A percentile compares a stretch with the other conserved stretches of the same genome.
These are phyloP conservation scores for Aeminium ludgeri DNA, from an alignment of 495 filamentous ascomycete genomes.

Conservation along the genomic window DNA sequence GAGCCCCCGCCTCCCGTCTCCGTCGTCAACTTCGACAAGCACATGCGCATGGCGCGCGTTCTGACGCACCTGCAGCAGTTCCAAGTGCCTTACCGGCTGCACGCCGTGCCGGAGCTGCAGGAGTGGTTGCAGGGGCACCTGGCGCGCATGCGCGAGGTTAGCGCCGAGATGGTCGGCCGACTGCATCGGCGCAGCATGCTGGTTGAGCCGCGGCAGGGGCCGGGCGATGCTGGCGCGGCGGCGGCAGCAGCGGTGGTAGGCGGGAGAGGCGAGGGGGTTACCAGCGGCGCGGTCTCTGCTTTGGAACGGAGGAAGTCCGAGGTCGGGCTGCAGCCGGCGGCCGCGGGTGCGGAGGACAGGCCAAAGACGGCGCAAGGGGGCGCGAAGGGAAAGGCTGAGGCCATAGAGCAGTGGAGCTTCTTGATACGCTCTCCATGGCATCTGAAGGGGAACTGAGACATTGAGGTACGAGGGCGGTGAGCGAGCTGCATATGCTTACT, in stretches of 20 bases:
- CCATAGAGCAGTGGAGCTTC: background rate
- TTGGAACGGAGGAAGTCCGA: no score
- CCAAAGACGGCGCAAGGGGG: constrained; percentile 11
- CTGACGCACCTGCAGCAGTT: constrained; percentile 94
- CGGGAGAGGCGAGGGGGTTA: background rate
- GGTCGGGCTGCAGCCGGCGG: no score
- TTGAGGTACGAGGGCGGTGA: no score
- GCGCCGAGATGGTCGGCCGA: constrained; percentile 61
- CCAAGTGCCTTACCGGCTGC: constrained; percentile 82
- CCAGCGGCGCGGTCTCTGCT: background rate
- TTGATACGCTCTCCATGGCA: background rate
- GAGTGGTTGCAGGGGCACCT: constrained; percentile 84
- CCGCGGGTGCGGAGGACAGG: background rate
- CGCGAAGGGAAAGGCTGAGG: constrained; percentile 2
- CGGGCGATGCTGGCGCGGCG: no score
- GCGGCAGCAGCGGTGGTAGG: background rate
- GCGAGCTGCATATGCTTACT: no score
- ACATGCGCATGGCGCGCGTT: constrained; percentile 82
- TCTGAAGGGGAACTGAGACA: background rate
- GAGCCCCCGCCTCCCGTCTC: constrained; percentile 38
- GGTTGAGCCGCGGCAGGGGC: constrained; percentile 56
- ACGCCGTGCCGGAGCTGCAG: constrained; percentile 76
- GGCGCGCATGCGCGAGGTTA: constrained; percentile 58
- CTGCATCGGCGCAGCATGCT: constrained; percentile 73
- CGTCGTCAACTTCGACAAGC: constrained; percentile 98